Percentiles rank a stretch among this genome's conserved stretches.
These are phyloP conservation scores for Hypsizygus marmoreus DNA, from an alignment of 768 basidiomycete species.

Conservation along the genomic window DNA sequence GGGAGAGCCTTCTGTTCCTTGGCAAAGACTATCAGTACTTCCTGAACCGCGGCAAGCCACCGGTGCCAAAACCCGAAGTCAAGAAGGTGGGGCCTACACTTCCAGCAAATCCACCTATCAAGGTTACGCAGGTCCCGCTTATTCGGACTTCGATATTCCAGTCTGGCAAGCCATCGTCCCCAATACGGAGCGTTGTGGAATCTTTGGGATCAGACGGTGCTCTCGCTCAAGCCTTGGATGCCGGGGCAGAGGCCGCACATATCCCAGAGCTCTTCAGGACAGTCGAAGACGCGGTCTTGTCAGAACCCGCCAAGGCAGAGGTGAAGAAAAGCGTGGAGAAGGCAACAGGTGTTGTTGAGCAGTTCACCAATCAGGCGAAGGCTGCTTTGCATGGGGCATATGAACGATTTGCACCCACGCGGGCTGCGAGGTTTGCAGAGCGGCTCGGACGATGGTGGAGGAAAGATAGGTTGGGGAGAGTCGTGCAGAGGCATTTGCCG, in stretches of 20 bases:
- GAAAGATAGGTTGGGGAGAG: conserved; percentile 51
- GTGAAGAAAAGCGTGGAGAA: conserved; percentile 21
- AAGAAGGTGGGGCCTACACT: conserved; percentile 10
- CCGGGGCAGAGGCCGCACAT: conserved; percentile 42
- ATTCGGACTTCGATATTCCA: conserved; percentile 50
- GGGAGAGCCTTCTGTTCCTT: conserved; percentile 60
- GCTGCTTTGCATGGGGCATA: neutral
- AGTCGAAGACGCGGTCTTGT: conserved; percentile 22
- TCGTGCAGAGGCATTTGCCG: conserved; percentile 57
- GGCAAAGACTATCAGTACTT: conserved; percentile 72
- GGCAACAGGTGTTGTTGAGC: conserved; percentile 3
- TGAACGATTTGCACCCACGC: neutral
- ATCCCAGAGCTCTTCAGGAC: conserved; percentile 50
- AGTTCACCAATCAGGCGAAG: conserved; percentile 1
- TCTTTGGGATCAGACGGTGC: conserved; percentile 64
- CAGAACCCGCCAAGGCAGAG: conserved; percentile 21
- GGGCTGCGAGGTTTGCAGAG: conserved; percentile 1
- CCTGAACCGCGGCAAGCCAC: conserved; percentile 55
- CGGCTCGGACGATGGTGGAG: conserved; percentile 54
- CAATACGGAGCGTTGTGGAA: conserved; percentile 52
- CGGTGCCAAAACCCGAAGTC: conserved; percentile 23
- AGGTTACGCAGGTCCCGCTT: conserved; percentile 40
- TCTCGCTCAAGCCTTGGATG: conserved; percentile 51
- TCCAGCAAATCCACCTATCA: conserved; percentile 26
- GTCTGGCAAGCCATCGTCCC: conserved; percentile 41